These are phyloP conservation scores for Nepenthes mirabilis DNA, from an alignment of 148 eudicot genomes.

Conservation along the genomic window DNA sequence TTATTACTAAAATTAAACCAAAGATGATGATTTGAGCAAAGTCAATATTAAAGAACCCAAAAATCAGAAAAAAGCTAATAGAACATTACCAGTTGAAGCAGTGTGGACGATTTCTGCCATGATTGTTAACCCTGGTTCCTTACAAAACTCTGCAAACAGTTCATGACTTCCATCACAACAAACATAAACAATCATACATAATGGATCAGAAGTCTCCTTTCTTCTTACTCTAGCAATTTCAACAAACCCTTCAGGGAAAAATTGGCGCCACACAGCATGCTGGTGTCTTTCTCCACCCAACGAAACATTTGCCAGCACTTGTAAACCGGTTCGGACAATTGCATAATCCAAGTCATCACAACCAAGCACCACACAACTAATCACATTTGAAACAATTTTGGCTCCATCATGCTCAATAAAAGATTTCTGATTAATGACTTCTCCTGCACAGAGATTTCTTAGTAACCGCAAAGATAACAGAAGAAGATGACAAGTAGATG, in stretches of 20 bases:
- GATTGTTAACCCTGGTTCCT: constrained; percentile 35
- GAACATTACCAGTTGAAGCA: constrained; percentile 38
- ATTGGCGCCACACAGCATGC: constrained; percentile 44
- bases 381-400: constrained; percentile 19
- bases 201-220: constrained; percentile 64
- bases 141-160: constrained; percentile 26
- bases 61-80: background rate
- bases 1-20: background rate
- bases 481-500: constrained; percentile 24
- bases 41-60: background rate
- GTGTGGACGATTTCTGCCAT: constrained; percentile 45
- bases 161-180: constrained; percentile 37
- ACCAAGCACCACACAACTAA: constrained; percentile 13
- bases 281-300: constrained; percentile 62
- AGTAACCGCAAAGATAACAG: constrained; percentile 50
- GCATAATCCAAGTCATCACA: constrained; percentile 27
- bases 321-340: constrained; percentile 49
- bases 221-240: constrained; percentile 38
- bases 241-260: constrained; percentile 40
- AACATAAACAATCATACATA: constrained; percentile 64
- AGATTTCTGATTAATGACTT: constrained; percentile 37
- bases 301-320: constrained; percentile 67
- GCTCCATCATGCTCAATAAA: constrained; percentile 58
- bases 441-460: constrained; percentile 85
- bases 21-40: background rate